Base-by-base conservation (phyloP, 2,329 filamentous ascomycete genomes). In the Fusarium liriodendri region DNA sequence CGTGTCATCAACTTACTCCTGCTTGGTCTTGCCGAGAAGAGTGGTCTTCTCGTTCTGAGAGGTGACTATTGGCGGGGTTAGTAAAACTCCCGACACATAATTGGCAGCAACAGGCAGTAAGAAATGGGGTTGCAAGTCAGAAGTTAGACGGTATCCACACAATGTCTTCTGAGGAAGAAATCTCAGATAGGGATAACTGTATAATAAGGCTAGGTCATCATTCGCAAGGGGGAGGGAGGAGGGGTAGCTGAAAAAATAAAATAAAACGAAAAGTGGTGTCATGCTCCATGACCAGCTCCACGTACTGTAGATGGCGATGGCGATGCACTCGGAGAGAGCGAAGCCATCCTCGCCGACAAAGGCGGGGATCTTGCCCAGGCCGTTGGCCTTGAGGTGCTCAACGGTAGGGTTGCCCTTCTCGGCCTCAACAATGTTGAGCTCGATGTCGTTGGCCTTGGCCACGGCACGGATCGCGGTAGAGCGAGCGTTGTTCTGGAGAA, bases 21-120 rank as follows among this genome's bases (percentile, higher is more conserved):
- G 96, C 93, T 99, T 99, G 88, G 95, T 99, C 93, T 98, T 98
- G 83, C 97, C 97, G 80, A 99, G 92, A 78, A 99, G 95, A 79
- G 95, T 97, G 81, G 97, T 99, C 93, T 98, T 98, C 93, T 98
- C 97, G 86, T 99, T 99, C 89, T 99, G 97, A 80, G 97, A 98
- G 81, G 97, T 95, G 84, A 99, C 97, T 98, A 54, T 72, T 52
- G 47, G 82, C 72, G 71, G 69, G 76, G 80, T 86, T 79, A 85
- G 82, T 76, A 45, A 74, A 71, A 64, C 45, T 50, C 32, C 55
- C 63, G 77, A 81, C 60, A 70, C 61, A 35, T 57, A 70, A 66
- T 33, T 78, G 75, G 35, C 63, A 69, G 80, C 78, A 82, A 78
- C 77, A 72, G 75, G 55, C 64, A 74, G 70, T 72, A 70, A 74